Evolutionary conservation across 192 early-diverging fungal genomes (phyloP), one percentile per base, ranked within the genome.

Genomic region (Coemansia sp.): DNA sequence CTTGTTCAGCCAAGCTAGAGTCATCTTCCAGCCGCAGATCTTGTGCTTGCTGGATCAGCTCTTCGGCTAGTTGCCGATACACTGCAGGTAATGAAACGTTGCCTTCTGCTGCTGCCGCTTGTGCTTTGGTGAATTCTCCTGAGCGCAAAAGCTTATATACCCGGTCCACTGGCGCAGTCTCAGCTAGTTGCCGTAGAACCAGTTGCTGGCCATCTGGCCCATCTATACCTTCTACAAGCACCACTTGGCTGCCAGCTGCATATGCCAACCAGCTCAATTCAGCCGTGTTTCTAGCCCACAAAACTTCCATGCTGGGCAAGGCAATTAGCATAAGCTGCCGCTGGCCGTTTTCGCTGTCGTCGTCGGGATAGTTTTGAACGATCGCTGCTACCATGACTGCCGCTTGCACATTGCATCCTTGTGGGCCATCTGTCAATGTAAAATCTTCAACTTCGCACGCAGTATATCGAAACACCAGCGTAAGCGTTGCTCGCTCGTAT

Each of bases 401-500:
- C 31, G 47, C 42, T 49, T 26, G 23, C 4, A 26, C 23, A 26
- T 26, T 26, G 23, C 23, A 26, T 26, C 23, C 23, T 26, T 26
- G 23, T 26, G 23, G 23, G 23, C 23, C 23, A 4, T 26, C 23
- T 26, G 23, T 26, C 23, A 26, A 26, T 26, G 23, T 26, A 4
- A 26, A 26, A 57, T 77, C 68, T 12, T 58, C 64, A 6, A 67
- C 28, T 7, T 18, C 41, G 26, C 34, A 40, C 1, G 56, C 60
- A 10, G 40, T 18, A 36, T 71, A 67, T 4, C 75, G 69, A 26
- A 70, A 77, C 21, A 77, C 60, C 11, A 48, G 75, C 9, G 75
- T 77, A 42, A 77, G 48, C 8, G 67, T 77, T 11, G 56, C 36
- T 20, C 68, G 56, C 53, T 77, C 69, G 48, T 77, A 71, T 0